phyloP scores from a whole-genome alignment of 2,329 filamentous ascomycete species.

The Cladophialophora exuberans region DNA sequence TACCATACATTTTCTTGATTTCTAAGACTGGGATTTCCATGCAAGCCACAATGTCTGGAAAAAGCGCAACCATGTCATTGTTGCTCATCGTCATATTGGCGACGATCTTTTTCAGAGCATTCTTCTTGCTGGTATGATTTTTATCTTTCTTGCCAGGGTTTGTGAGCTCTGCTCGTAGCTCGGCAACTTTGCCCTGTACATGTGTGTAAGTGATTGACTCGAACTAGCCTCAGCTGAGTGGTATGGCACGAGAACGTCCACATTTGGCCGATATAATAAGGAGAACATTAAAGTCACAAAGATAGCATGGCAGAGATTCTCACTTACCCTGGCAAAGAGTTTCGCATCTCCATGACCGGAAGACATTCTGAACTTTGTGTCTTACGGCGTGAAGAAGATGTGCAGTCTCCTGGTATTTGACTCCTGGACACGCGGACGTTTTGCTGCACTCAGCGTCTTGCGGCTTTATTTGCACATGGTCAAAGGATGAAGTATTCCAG shows the following conservation, averaged over 20 bases:
- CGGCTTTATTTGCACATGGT: slow-evolving; percentile 1
- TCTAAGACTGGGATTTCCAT: slow-evolving; percentile 94
- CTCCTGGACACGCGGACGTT: not conserved
- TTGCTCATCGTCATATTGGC: slow-evolving; percentile 99
- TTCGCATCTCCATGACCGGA: slow-evolving; percentile 90
- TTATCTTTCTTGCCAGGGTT: slow-evolving; percentile 97
- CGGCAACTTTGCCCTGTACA: slow-evolving; percentile 94
- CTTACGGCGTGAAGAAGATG: not conserved
- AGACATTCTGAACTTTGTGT: slow-evolving; percentile 54
- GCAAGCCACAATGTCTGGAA: slow-evolving; percentile 91
- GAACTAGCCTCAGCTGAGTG: not conserved
- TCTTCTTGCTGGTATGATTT: slow-evolving; percentile 92
- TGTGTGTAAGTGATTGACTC: slow-evolving; percentile 9
- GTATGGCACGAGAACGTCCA: not conserved
- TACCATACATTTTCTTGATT: slow-evolving; percentile 94
- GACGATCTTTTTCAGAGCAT: slow-evolving; percentile 98
- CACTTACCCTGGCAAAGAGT: slow-evolving; percentile 93
- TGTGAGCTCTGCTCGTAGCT: slow-evolving; percentile 91
- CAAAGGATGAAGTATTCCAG: not conserved
- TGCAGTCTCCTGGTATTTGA: not conserved
- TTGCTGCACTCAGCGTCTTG: not conserved
- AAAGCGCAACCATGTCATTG: slow-evolving; percentile 98
- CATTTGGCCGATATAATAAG: too few relatives aligned
- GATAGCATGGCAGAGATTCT: slow-evolving; percentile 17
- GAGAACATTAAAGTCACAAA: slow-evolving; percentile 15